phyloP scores from a whole-genome alignment of 1,284 basidiomycete genomes.

The Malassezia sympodialis region DNA sequence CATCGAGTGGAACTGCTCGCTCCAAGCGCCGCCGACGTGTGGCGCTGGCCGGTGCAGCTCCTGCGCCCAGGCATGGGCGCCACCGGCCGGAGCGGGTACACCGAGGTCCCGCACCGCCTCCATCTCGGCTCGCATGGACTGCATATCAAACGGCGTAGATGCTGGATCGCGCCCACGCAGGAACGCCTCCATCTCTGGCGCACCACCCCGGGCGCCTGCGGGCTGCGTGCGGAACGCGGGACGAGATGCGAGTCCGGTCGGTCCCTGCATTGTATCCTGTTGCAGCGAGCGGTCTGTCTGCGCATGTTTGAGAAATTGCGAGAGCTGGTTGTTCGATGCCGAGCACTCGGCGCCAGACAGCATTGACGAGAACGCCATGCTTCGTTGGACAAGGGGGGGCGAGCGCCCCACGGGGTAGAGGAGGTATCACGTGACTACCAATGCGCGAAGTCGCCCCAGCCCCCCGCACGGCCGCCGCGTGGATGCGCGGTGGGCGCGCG shows the following conservation, averaged over 20 bases:
- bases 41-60: slow-evolving; percentile 25
- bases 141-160: slow-evolving; percentile 29
- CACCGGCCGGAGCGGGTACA: background rate
- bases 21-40: slow-evolving; percentile 3
- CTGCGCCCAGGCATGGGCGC: slow-evolving; percentile 26
- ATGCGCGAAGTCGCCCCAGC: slow-evolving; percentile 36
- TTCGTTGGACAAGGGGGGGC: background rate
- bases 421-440: slow-evolving; percentile 21
- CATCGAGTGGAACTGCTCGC: slow-evolving; percentile 8
- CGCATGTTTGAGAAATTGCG: slow-evolving; percentile 81
- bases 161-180: slow-evolving; percentile 22
- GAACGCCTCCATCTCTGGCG: slow-evolving; percentile 37
- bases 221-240: slow-evolving; percentile 20
- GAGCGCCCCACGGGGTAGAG: background rate
- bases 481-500: background rate
- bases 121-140: slow-evolving; percentile 24
- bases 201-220: background rate
- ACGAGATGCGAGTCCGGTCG: background rate
- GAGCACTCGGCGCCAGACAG: slow-evolving; percentile 86
- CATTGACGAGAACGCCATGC: slow-evolving; percentile 53
- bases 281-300: slow-evolving; percentile 80
- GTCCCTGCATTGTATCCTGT: slow-evolving; percentile 22
- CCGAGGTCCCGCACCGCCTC: slow-evolving; percentile 23
- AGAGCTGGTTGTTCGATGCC: slow-evolving; percentile 71
- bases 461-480: background rate